These are phyloP conservation scores for Pleurozium schreberi DNA, from an alignment of 225 moss, liverwort and hornwort species.

Conservation along the genomic window DNA sequence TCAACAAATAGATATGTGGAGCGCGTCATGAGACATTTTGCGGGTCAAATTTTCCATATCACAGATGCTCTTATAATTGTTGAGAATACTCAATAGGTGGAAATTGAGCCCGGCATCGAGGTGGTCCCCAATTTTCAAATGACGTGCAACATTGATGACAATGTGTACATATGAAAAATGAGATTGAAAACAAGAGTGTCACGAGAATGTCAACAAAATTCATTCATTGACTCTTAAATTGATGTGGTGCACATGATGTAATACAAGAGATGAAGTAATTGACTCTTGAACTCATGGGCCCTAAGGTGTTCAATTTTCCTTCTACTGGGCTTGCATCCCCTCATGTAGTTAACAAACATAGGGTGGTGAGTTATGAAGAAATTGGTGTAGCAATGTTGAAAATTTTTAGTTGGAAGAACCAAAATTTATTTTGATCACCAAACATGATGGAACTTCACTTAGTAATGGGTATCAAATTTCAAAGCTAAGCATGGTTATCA, in stretches of 20 bases:
- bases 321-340: background rate
- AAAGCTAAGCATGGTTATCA: background rate
- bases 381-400: too few relatives aligned
- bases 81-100: background rate
- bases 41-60: too few relatives aligned
- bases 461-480: too few relatives aligned
- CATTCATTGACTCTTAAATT: background rate
- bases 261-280: fast-evolving
- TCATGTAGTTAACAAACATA: background rate
- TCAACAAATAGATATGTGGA: too few relatives aligned
- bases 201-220: too few relatives aligned
- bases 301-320: fast-evolving
- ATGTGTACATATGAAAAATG: background rate
- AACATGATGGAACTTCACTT: background rate
- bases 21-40: too few relatives aligned
- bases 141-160: background rate
- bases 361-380: too few relatives aligned
- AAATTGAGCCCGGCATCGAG: background rate
- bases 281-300: fast-evolving
- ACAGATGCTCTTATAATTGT: background rate
- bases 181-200: background rate
- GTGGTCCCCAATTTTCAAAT: background rate
- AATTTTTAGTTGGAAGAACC: too few relatives aligned
- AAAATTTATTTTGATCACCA: too few relatives aligned
- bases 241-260: background rate